phyloP scores from a whole-genome alignment of 257 asterid genomes.

The Leonotis leonurus region DNA sequence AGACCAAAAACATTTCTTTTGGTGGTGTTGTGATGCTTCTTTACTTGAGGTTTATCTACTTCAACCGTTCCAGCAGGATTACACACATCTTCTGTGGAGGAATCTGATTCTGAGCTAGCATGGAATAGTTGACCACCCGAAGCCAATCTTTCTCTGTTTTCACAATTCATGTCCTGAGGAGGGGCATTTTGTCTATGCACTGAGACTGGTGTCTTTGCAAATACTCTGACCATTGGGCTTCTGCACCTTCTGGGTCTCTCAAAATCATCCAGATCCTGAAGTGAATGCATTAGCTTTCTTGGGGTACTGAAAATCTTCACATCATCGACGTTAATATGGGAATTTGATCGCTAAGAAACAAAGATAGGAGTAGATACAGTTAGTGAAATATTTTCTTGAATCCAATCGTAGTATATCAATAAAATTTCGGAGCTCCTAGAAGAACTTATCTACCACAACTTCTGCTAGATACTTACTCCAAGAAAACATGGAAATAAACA shows the following conservation, averaged over 20 bases:
- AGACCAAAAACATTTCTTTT: slow-evolving; percentile 16
- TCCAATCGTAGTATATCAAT: not conserved
- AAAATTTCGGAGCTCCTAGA: not conserved
- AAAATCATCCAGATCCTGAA: slow-evolving; percentile 56
- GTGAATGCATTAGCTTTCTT: slow-evolving; percentile 71
- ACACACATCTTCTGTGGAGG: slow-evolving; percentile 50
- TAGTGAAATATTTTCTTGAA: too few relatives aligned
- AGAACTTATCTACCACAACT: not conserved
- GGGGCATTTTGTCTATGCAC: slow-evolving; percentile 24
- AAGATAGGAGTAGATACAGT: too few relatives aligned
- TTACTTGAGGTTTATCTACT: slow-evolving; percentile 10
- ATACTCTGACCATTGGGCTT: slow-evolving; percentile 36
- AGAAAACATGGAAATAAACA: not conserved
- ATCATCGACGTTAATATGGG: slow-evolving; percentile 46
- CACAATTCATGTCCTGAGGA: slow-evolving; percentile 8
- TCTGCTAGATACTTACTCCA: too few relatives aligned
- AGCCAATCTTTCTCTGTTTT: slow-evolving; percentile 21
- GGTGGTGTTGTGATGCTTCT: slow-evolving; percentile 14
- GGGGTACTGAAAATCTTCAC: slow-evolving; percentile 81
- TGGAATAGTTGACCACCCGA: slow-evolving; percentile 27
- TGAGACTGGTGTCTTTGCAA: slow-evolving; percentile 34
- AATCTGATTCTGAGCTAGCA: slow-evolving; percentile 52
- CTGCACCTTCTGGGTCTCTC: too few relatives aligned
- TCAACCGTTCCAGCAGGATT: slow-evolving; percentile 17
- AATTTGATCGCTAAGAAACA: slow-evolving; percentile 56